Percentiles rank a stretch among this genome's conserved stretches.
phyloP scores from a whole-genome alignment of 306 rosid genomes.

The Alnus rubra region DNA sequence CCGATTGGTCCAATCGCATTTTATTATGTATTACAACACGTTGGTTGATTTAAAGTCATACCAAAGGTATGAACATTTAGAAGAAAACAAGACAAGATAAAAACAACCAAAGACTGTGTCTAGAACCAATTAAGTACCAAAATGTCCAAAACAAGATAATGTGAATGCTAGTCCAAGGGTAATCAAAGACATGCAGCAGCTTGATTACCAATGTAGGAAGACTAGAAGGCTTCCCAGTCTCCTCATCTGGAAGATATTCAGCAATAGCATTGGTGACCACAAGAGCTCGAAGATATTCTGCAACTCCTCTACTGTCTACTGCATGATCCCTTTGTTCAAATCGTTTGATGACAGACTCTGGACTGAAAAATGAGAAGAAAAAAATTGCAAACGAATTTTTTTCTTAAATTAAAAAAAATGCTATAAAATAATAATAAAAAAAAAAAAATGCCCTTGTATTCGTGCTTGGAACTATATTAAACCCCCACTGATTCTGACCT shows the following conservation, averaged over 20 bases:
- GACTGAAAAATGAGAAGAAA: slow-evolving; percentile 49
- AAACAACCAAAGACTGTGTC: not conserved
- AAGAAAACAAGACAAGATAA: slow-evolving; percentile 2
- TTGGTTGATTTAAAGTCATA: not conserved
- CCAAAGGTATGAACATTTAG: not conserved
- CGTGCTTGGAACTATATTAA: not conserved
- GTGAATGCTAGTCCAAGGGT: slow-evolving; percentile 13
- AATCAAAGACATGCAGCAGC: not conserved
- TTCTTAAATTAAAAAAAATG: not conserved
- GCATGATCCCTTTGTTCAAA: slow-evolving; percentile 90
- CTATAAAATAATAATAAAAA: not conserved
- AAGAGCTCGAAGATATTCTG: slow-evolving; percentile 95
- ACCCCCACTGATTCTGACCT: not conserved
- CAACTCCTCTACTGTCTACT: slow-evolving; percentile 96
- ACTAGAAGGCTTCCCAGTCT: slow-evolving; percentile 75
- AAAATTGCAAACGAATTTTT: not conserved
- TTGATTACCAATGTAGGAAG: slow-evolving; percentile 78
- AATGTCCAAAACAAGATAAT: slow-evolving; percentile 16
- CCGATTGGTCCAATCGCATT: not conserved
- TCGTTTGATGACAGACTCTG: slow-evolving; percentile 91
- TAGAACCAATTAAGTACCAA: not conserved
- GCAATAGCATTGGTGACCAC: slow-evolving; percentile 77
- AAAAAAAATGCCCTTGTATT: not conserved
- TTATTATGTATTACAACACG: not conserved
- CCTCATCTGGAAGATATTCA: slow-evolving; percentile 89